phyloP scores from a whole-genome alignment of 345 rosid species.

The Mallotus nudiflorus region DNA sequence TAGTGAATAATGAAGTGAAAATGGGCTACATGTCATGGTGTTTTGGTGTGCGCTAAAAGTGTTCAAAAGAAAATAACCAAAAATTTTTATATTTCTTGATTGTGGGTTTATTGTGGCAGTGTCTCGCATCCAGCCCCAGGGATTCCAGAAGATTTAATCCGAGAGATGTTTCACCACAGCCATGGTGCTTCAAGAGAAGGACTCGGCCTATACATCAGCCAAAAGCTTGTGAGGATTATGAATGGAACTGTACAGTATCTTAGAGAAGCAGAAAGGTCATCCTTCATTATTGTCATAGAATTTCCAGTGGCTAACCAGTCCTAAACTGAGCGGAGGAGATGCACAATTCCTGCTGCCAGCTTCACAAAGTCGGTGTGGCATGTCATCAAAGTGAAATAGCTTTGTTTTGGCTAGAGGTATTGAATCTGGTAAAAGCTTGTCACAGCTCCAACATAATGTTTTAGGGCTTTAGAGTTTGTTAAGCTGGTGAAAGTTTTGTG shows the following conservation, averaged over 20 bases:
- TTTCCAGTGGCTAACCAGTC: slow-evolving; percentile 47
- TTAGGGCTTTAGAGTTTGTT: neutral
- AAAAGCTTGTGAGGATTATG: slow-evolving; percentile 79
- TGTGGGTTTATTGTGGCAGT: slow-evolving; percentile 39
- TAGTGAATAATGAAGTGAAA: too few relatives aligned
- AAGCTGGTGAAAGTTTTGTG: neutral
- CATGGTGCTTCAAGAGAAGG: slow-evolving; percentile 73
- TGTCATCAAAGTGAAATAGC: too few relatives aligned
- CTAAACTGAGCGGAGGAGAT: too few relatives aligned
- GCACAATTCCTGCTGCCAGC: too few relatives aligned
- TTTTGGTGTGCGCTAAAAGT: too few relatives aligned
- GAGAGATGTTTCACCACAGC: slow-evolving; percentile 64
- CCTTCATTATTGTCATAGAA: slow-evolving; percentile 63
- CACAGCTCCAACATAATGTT: neutral
- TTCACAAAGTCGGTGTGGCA: too few relatives aligned
- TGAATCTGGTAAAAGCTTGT: too few relatives aligned
- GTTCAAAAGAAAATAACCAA: too few relatives aligned
- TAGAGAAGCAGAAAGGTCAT: slow-evolving; percentile 67
- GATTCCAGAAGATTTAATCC: slow-evolving; percentile 63
- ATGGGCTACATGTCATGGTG: too few relatives aligned
- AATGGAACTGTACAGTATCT: slow-evolving; percentile 74
- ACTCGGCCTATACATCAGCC: slow-evolving; percentile 64
- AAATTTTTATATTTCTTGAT: too few relatives aligned
- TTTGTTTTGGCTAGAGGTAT: too few relatives aligned
- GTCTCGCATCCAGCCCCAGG: slow-evolving; percentile 85